Evolutionary conservation across 2,329 filamentous ascomycete genomes (phyloP), one percentile per base, ranked within the genome.

Genomic region (Trichophyton verrucosum): DNA sequence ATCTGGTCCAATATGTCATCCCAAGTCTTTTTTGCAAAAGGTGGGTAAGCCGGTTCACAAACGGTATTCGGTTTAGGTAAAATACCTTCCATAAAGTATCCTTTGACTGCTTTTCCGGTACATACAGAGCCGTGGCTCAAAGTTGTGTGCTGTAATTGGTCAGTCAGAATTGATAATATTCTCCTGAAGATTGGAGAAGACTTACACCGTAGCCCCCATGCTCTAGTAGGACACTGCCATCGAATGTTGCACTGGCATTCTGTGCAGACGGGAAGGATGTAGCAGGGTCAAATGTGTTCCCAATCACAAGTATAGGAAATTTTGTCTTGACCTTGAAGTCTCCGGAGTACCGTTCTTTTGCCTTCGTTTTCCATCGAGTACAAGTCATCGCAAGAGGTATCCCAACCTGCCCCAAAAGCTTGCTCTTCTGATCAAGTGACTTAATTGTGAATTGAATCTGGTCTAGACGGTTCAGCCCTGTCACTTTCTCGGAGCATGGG

Each of bases 71-170:
- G 63, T 33, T 68, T 57, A 1, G 74, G 74, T 24, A 77, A 60
- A 2, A 66, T 71, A 2, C 73, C 73, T 44, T 74, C 66, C 3
- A 55, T 57, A 64, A 72, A 76, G 60, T 75, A 76, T 6, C 63
- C 66, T 22, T 62, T 61, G 3, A 71, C 67, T 2, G 65, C 62
- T 49, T 64, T 61, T 4, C 67, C 58, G 3, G 67, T 70, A 63
- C 75, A 77, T 4, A 63, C 60, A 1, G 72, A 75, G 3, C 70
- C 69, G 1, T 67, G 63, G n/a, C 59, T 63, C 5, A 71, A 36
- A 1, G 66, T 69, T 38, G 53, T 51, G 53, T 68, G 61, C 61
- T 61, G 15, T 33, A 24, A 49, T 30, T 30, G 6, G 27, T 30
- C n/a, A 38, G 33, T 15, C 27, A 27, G 24, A 47, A 30, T 30